Evolutionary conservation across 208 protist genomes (phyloP).

Genomic region (Trypanosoma lewisi): DNA sequence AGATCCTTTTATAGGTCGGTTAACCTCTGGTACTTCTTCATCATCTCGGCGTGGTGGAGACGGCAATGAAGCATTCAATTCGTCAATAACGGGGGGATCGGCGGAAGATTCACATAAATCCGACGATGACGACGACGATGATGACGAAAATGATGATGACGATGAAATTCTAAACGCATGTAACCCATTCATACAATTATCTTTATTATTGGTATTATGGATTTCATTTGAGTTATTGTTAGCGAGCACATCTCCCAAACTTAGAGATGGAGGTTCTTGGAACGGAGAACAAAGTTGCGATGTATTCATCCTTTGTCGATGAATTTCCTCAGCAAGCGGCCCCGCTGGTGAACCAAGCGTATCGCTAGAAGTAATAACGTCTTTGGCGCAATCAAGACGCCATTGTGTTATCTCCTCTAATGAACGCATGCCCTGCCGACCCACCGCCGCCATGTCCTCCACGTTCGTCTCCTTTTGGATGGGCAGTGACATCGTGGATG

Average conservation of each 20-base stretch:
- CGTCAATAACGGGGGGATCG: not conserved
- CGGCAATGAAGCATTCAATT: not conserved
- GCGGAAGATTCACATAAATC: no score
- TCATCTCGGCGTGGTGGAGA: not conserved
- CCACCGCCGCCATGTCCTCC: not conserved
- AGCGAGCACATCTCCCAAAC: not conserved
- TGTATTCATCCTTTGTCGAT: constrained; percentile 29
- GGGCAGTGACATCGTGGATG: not conserved
- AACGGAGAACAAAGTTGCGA: constrained; percentile 32
- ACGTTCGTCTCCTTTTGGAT: not conserved
- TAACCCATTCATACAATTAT: no score
- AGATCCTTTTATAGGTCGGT: no score
- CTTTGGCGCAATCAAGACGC: not conserved
- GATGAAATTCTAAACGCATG: not conserved
- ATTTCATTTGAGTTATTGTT: not conserved
- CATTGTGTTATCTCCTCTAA: constrained; percentile 20
- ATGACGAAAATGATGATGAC: constrained; percentile 7
- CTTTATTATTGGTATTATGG: not conserved
- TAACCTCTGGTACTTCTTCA: not conserved
- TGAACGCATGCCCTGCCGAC: not conserved
- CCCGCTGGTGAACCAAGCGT: not conserved
- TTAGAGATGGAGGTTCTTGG: constrained; percentile 12
- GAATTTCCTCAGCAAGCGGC: constrained; percentile 32
- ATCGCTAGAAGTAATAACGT: constrained; percentile 6
- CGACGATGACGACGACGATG: not conserved